Conservation (phyloP, 129 eudicot species). For the Artemisia tridentata region DNA sequence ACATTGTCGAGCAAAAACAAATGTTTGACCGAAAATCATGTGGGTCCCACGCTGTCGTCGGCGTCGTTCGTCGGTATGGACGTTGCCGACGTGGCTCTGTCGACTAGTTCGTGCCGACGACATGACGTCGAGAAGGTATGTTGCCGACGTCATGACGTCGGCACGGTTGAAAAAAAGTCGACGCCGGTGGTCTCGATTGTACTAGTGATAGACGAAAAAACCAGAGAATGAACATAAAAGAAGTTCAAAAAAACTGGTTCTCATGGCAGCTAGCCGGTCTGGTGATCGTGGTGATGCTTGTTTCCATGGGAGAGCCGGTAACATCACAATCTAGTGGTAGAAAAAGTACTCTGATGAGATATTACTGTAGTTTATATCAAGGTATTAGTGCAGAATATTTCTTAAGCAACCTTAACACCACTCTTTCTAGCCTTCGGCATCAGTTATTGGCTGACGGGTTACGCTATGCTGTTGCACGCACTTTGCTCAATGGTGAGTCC, state of each 20-base stretch:
- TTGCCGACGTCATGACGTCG: too few species aligned
- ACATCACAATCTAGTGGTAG: conserved; percentile 38
- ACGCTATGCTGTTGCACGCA: conserved; percentile 43
- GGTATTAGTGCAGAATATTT: conserved; percentile 27
- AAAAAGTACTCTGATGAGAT: conserved; percentile 30
- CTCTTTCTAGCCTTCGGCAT: conserved; percentile 44
- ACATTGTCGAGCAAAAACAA: too few species aligned
- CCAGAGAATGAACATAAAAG: conserved; percentile 14
- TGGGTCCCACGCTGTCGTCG: too few species aligned
- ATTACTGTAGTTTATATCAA: conserved; percentile 25
- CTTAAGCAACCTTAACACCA: conserved; percentile 43
- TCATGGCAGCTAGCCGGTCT: conserved; percentile 16
- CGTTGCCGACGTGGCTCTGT: too few species aligned
- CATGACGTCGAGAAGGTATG: too few species aligned
- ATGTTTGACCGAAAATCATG: too few species aligned
- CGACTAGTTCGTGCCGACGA: too few species aligned
- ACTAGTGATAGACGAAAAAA: background rate
- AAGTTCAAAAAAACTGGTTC: background rate
- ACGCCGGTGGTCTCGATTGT: too few species aligned
- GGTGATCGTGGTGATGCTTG: conserved; percentile 13
- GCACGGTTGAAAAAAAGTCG: too few species aligned
- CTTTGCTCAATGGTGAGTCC: conserved; percentile 41
- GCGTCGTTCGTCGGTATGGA: too few species aligned
- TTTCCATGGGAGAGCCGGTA: conserved; percentile 20
- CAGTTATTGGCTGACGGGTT: conserved; percentile 27